Evolutionary conservation across 2,329 filamentous ascomycete species (phyloP), one percentile per base, ranked within the genome.

Genomic region (Arachnomyces sp.): DNA sequence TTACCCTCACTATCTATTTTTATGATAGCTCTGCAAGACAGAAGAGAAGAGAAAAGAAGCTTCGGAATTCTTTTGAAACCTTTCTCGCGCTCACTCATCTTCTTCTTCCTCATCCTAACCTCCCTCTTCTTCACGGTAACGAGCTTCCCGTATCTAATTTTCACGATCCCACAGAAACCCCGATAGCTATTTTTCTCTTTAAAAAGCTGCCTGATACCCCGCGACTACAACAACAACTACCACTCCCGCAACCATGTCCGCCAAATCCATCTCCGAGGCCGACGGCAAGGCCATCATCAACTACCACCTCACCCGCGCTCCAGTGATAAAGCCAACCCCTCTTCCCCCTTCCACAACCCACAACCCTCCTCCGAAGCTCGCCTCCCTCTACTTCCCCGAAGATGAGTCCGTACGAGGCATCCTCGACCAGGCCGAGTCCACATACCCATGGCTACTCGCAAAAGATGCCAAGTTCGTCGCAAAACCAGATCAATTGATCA

Each of bases 221-320:
- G 43, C 40, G 15, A 40, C 34, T 16, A 28, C 31, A 29, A 17
- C 34, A 34, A 16, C 16, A 32, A 12, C 14, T 25, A 29, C 31
- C 47, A 32, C 34, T 31, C 47, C 29, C 34, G 46, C 47, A 68
- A 77, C 60, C 60, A 93, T 93, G 87, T 88, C 86, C 66, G 86
- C 92, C 70, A 98, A 98, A 75, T 84, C 90, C 55, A 96, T 98
- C 65, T 73, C 84, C 77, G 92, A 98, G 78, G 90, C 90, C 77
- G 92, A 98, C 75, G 92, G 92, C 80, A 98, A 98, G 84, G 92
- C 92, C 79, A 96, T 98, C 76, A 79, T 98, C 79, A 96, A 95
- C 84, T 98, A 96, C 79, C 92, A 96, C 77, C 88, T 98, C 71
- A 96, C 92, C 58, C 84, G 92, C 65, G 87, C 92, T 56, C 82